A percentile compares a stretch with the other conserved stretches of the same genome.
These are phyloP conservation scores for Sicyos edulis DNA, from an alignment of 306 rosid species.

Conservation along the genomic window DNA sequence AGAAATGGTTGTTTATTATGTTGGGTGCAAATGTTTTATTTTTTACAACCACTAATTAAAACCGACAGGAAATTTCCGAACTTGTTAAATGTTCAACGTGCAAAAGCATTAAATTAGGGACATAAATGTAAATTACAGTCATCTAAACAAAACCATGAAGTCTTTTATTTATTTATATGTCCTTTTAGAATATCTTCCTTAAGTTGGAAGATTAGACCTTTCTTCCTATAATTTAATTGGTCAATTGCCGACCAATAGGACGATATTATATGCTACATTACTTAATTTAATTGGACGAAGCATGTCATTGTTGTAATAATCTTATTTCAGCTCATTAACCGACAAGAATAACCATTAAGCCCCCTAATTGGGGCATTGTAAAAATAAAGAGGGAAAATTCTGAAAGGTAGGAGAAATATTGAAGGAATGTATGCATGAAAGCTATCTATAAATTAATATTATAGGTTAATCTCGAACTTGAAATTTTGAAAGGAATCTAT, in stretches of 20 bases:
- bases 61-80: too few relatives aligned
- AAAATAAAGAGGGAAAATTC: too few relatives aligned
- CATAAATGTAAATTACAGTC: neutral
- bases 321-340: neutral
- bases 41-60: too few relatives aligned
- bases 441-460: too few relatives aligned
- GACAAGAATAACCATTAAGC: neutral
- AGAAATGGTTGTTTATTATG: too few relatives aligned
- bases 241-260: conserved; percentile 1
- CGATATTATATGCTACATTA: neutral
- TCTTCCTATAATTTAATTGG: neutral
- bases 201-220: neutral
- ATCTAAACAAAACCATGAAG: neutral
- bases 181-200: neutral
- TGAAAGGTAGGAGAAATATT: too few relatives aligned
- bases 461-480: too few relatives aligned
- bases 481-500: too few relatives aligned
- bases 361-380: neutral
- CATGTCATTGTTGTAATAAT: neutral
- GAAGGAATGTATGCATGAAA: too few relatives aligned
- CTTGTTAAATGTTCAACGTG: too few relatives aligned
- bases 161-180: too few relatives aligned
- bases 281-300: neutral
- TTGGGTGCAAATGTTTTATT: too few relatives aligned
- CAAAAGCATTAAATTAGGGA: neutral